Conservation (phyloP, 805 yeast genomes). For the Candida hungchunana region DNA sequence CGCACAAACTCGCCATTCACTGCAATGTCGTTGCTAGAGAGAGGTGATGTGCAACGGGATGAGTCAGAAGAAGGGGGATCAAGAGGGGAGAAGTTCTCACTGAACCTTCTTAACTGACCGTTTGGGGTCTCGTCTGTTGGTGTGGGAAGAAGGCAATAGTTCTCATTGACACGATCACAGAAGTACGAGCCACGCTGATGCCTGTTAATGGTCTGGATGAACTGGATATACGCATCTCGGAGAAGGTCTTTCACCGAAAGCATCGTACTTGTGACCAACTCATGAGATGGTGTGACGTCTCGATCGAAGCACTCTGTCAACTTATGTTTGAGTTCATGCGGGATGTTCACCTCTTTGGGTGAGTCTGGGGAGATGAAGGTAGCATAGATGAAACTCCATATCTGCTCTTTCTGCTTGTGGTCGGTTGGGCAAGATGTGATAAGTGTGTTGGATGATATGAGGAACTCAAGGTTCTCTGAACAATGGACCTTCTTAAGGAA, state of each 20-base stretch:
- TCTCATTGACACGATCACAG: slow-evolving; percentile 11
- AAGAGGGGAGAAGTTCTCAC: slow-evolving; percentile 21
- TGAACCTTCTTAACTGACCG: slow-evolving; percentile 10
- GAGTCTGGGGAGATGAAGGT: slow-evolving; percentile 38
- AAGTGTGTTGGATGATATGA: slow-evolving; percentile 20
- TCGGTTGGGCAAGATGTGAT: slow-evolving; percentile 9
- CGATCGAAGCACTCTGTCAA: slow-evolving; percentile 8
- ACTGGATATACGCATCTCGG: slow-evolving; percentile 25
- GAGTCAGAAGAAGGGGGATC: slow-evolving; percentile 12
- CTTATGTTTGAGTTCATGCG: slow-evolving; percentile 21
- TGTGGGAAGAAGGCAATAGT: slow-evolving; percentile 17
- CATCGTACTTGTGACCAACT: slow-evolving; percentile 21
- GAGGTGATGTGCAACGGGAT: slow-evolving; percentile 19
- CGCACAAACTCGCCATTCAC: slow-evolving; percentile 3
- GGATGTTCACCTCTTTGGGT: slow-evolving; percentile 32
- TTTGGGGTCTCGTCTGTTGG: slow-evolving; percentile 12
- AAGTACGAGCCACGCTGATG: slow-evolving; percentile 6
- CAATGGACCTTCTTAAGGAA: slow-evolving; percentile 24
- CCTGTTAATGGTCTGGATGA: slow-evolving; percentile 17
- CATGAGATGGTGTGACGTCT: slow-evolving; percentile 15
- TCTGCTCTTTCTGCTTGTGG: slow-evolving; percentile 6
- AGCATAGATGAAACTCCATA: slow-evolving; percentile 29
- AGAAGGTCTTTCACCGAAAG: slow-evolving; percentile 20
- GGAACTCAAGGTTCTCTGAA: slow-evolving; percentile 26
- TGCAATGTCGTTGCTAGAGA: slow-evolving; percentile 11